phyloP scores from a whole-genome alignment of 768 basidiomycete species.

The Leccinum barrowsii region DNA sequence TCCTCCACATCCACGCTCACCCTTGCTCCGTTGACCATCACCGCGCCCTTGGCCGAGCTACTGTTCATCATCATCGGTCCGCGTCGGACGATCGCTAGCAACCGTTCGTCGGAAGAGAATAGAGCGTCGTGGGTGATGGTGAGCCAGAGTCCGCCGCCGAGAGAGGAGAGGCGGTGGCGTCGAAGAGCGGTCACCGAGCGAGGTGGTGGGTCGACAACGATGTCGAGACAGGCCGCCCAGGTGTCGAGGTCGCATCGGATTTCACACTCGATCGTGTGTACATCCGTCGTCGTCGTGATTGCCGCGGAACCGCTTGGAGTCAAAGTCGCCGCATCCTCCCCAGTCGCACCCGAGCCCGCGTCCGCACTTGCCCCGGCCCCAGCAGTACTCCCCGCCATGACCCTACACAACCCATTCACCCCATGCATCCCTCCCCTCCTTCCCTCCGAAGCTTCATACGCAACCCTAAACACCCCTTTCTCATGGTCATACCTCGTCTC shows the following conservation, averaged over 20 bases:
- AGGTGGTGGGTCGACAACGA: conserved; percentile 92
- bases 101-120: conserved; percentile 72
- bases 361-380: not conserved
- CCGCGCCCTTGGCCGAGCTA: conserved; percentile 58
- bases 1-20: conserved; percentile 86
- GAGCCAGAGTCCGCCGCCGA: conserved; percentile 93
- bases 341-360: conserved; percentile 13
- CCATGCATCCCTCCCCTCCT: conserved; percentile 36
- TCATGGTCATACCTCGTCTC: conserved; percentile 87
- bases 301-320: not conserved
- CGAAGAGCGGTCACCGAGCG: conserved; percentile 77
- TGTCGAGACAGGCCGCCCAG: conserved; percentile 80
- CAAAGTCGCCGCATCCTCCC: conserved; percentile 9
- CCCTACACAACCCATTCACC: conserved; percentile 15
- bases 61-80: conserved; percentile 44
- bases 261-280: conserved; percentile 78
- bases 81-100: conserved; percentile 70
- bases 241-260: conserved; percentile 89
- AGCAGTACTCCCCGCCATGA: not conserved
- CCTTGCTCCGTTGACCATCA: conserved; percentile 88
- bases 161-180: conserved; percentile 79
- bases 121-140: conserved; percentile 83
- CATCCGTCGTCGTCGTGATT: conserved; percentile 16
- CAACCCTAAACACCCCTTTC: conserved; percentile 71
- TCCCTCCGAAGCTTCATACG: conserved; percentile 69